Evolutionary conservation across 352 stramenopile species (phyloP).

Genomic region (Pilasporangium apinafurcum): DNA sequence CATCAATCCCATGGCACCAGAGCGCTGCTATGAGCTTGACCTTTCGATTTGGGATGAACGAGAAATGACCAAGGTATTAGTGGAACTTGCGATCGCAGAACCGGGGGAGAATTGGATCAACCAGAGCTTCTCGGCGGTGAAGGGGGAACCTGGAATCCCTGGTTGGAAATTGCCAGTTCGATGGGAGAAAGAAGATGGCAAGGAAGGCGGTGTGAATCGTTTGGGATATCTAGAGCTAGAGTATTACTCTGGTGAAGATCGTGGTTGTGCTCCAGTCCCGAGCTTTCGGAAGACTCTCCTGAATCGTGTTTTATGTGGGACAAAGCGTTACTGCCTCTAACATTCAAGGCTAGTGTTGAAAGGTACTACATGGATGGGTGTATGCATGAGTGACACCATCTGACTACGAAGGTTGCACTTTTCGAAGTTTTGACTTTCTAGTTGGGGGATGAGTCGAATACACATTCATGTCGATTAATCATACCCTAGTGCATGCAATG

Average conservation of each 20-base stretch:
- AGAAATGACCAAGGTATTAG: conserved; percentile 74
- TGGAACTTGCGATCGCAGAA: conserved; percentile 71
- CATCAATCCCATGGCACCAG: conserved; percentile 66
- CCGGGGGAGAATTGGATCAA: conserved; percentile 83
- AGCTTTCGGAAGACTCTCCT: conserved; percentile 55
- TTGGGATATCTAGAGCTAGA: conserved; percentile 61
- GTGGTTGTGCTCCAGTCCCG: conserved; percentile 48
- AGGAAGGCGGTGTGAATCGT: conserved; percentile 61
- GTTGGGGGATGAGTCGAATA: too few relatives aligned
- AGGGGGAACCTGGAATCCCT: conserved; percentile 52
- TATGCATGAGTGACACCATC: too few relatives aligned
- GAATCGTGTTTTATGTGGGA: conserved; percentile 55
- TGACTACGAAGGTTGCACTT: too few relatives aligned
- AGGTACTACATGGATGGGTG: too few relatives aligned
- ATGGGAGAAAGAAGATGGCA: conserved; percentile 75
- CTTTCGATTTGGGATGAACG: conserved; percentile 67
- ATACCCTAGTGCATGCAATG: too few relatives aligned
- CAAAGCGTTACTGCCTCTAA: conserved; percentile 61
- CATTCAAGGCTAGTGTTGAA: too few relatives aligned
- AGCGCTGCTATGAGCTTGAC: conserved; percentile 65
- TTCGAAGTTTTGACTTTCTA: too few relatives aligned
- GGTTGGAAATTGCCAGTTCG: conserved; percentile 75
- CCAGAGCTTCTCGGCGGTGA: conserved; percentile 50
- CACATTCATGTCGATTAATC: too few relatives aligned
- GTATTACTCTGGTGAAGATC: conserved; percentile 66